Base-by-base conservation (phyloP, 1,284 basidiomycete genomes). In the Moniliophthora roreri region DNA sequence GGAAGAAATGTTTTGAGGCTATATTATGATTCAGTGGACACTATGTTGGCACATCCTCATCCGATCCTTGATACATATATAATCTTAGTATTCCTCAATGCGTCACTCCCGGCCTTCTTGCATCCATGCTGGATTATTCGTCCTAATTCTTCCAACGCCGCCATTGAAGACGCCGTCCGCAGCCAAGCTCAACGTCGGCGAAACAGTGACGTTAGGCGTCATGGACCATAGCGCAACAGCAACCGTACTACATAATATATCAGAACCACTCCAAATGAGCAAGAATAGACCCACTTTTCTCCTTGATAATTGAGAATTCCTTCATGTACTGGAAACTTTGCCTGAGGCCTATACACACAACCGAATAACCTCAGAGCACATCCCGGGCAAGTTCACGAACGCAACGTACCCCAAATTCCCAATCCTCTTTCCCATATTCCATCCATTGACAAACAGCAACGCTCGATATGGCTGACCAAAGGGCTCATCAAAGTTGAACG, bases 381-480 rank as follows among this genome's bases (percentile, higher is more conserved):
- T 48, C 34, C 48, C 24, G 24, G 37, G 35, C 21, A 48, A 36
- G 18, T 20, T 9, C 10, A 35, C 35, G 26, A 53, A 32, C 15
- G 2, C 7, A 1, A 59, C 76, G 39, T 59, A 82, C 87, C 87
- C 87, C 3, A 89, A 75, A 63, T 89, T 87, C 18, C 70, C 83
- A 20, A 87, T 78, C 16, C 84, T 69, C 66, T 89, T 90, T 6
- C 90, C 89, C 80, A 88, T 89, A 76, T 86, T 83, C 90, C 90
- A 92, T 13, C 89, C 89, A 62, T 92, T 92, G 21, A 92, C 85
- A 55, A 86, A 92, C 48, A 92, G 58, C 36, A 82, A 71, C 2
- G 86, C 86, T 26, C 90, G 78, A 61, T 90, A 91, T 15, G 84
- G 75, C 55, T 84, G 75, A 3, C 71, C 74, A 7, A 72, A 64